phyloP scores from a whole-genome alignment of 2,329 filamentous ascomycete species.

The Onygenales sp. region DNA sequence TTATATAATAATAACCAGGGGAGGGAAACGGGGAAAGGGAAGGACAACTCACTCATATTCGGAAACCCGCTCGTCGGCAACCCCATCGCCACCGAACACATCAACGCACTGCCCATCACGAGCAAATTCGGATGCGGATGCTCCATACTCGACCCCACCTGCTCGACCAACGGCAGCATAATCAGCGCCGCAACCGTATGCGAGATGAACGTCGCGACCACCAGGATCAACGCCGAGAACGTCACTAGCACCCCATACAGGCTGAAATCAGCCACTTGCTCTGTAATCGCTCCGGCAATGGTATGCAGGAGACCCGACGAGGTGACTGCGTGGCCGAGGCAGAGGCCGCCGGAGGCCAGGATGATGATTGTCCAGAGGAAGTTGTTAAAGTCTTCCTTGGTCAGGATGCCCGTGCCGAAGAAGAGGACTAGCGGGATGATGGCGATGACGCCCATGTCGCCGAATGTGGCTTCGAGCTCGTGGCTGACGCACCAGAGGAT shows the following conservation, averaged over 20 bases:
- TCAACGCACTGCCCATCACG: slow-evolving; percentile 89
- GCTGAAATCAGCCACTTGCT: slow-evolving; percentile 63
- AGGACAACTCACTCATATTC: slow-evolving; percentile 82
- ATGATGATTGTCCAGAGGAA: slow-evolving; percentile 99
- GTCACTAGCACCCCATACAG: slow-evolving; percentile 80
- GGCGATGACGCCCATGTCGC: slow-evolving; percentile 96
- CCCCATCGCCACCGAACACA: slow-evolving; percentile 97
- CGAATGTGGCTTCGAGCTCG: slow-evolving; percentile 76
- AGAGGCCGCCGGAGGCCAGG: slow-evolving; percentile 83
- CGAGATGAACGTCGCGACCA: slow-evolving; percentile 95
- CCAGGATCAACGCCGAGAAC: slow-evolving; percentile 73
- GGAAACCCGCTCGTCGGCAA: slow-evolving; percentile 93
- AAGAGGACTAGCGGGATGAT: slow-evolving; percentile 94
- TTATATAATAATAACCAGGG: neutral
- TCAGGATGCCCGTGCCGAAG: slow-evolving; percentile 91
- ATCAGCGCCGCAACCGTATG: slow-evolving; percentile 96
- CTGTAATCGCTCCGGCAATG: slow-evolving; percentile 68
- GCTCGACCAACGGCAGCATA: slow-evolving; percentile 78
- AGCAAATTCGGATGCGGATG: slow-evolving; percentile 87
- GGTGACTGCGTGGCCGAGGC: slow-evolving; percentile 86
- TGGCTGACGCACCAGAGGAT: slow-evolving; percentile 86
- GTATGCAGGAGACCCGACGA: slow-evolving; percentile 87
- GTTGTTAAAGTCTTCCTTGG: slow-evolving; percentile 99
- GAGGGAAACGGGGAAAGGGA: slow-evolving; percentile 4
- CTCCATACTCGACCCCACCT: slow-evolving; percentile 76